Conservation (phyloP, 176 grass and related monocot genomes). For the maize (Zea mays) region DNA sequence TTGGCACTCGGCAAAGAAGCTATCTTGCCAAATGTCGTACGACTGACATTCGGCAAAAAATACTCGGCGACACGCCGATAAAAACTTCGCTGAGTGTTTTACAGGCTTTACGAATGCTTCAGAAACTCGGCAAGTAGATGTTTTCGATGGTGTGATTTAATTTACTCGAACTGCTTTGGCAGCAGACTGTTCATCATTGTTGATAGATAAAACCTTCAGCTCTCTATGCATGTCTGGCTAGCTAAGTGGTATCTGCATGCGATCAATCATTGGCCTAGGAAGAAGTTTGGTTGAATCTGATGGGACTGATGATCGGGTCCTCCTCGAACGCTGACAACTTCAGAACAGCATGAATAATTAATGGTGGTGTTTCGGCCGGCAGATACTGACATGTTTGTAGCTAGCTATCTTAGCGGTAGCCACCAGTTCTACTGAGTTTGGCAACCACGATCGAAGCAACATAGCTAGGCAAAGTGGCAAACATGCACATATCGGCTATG, state of each 20-base stretch:
- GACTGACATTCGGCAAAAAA: too few species aligned
- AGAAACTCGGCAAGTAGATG: too few species aligned
- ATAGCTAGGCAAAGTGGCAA: background rate
- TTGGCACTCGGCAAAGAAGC: too few species aligned
- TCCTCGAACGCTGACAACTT: background rate
- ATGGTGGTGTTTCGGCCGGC: background rate
- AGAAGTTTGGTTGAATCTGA: background rate
- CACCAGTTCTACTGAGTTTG: background rate
- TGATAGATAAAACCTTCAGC: too few species aligned
- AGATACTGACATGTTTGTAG: background rate
- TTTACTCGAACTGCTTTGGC: background rate
- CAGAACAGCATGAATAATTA: background rate
- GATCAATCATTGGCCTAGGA: background rate
- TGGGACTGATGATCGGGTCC: background rate
- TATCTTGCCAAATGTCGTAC: too few species aligned
- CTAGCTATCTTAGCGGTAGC: background rate
- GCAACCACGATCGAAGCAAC: background rate
- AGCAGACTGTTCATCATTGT: too few species aligned
- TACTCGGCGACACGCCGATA: too few species aligned
- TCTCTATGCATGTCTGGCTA: too few species aligned
- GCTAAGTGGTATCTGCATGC: too few species aligned
- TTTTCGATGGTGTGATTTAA: too few species aligned
- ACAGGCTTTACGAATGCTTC: too few species aligned
- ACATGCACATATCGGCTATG: constrained; percentile 20
- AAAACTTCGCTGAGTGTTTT: too few species aligned